phyloP scores from a whole-genome alignment of 768 basidiomycete genomes.

The Serendipita vermifera region DNA sequence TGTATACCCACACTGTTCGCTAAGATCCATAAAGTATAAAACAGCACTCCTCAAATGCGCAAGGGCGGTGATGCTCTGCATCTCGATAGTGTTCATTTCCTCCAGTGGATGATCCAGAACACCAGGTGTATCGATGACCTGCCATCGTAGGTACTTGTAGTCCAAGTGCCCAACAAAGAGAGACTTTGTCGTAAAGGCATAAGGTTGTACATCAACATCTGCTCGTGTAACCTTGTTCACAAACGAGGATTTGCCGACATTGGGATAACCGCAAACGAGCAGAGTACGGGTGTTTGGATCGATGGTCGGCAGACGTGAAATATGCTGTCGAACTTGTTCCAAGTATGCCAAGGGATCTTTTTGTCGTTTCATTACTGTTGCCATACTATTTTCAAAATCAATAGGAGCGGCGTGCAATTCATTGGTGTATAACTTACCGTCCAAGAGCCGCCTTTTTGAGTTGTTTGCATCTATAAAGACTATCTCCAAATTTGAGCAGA shows the following conservation, averaged over 20 bases:
- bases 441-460: conserved; percentile 94
- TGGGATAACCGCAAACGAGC: conserved; percentile 96
- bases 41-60: conserved; percentile 91
- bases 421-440: conserved; percentile 43
- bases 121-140: conserved; percentile 98
- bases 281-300: conserved; percentile 97
- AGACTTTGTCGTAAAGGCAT: conserved; percentile 98
- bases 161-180: conserved; percentile 98
- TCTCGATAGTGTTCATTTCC: conserved; percentile 99
- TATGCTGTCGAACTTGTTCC: conserved; percentile 98
- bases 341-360: conserved; percentile 98
- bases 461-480: conserved; percentile 95
- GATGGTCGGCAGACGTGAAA: conserved; percentile 94
- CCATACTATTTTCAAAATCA: conserved; percentile 57
- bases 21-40: conserved; percentile 97
- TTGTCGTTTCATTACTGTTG: conserved; percentile 95
- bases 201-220: conserved; percentile 98
- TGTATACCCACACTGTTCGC: conserved; percentile 95
- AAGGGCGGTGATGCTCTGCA: conserved; percentile 98
- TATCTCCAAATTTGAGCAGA: conserved; percentile 95
- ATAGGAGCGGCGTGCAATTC: not conserved
- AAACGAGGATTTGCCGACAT: conserved; percentile 98
- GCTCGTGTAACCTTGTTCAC: conserved; percentile 99
- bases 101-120: conserved; percentile 96
- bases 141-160: conserved; percentile 98